Evolutionary conservation across 2,329 filamentous ascomycete genomes (phyloP).

Genomic region (Acarospora socialis): DNA sequence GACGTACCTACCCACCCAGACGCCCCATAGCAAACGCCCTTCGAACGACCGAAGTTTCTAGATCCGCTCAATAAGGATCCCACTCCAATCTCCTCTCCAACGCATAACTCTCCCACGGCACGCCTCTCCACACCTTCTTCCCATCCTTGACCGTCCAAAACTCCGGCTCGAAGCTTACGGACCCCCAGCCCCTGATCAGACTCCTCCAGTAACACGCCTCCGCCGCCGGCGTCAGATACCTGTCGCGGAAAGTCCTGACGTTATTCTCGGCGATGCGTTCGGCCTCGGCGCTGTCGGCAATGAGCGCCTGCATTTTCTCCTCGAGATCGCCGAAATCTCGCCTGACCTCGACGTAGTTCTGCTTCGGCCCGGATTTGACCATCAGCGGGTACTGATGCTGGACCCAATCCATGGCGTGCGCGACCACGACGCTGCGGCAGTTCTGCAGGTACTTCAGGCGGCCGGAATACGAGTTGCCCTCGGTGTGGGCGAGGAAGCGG

Average conservation of each 20-base stretch:
- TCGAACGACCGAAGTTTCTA: constrained; percentile 57
- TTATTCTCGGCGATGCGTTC: constrained; percentile 37
- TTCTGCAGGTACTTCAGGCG: constrained; percentile 40
- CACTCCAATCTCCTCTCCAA: constrained; percentile 16
- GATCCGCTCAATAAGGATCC: constrained; percentile 12
- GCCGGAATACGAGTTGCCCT: constrained; percentile 40
- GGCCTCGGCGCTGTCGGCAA: constrained; percentile 30
- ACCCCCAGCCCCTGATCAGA: constrained; percentile 26
- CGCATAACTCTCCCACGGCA: constrained; percentile 29
- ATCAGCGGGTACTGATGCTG: constrained; percentile 36
- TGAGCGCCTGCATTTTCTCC: constrained; percentile 28
- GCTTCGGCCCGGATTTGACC: constrained; percentile 29
- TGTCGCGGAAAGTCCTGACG: constrained; percentile 34
- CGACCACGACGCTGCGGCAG: constrained; percentile 35
- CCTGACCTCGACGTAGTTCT: constrained; percentile 36
- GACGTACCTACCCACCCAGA: too few relatives aligned
- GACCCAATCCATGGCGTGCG: constrained; percentile 35
- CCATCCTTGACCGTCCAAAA: constrained; percentile 21
- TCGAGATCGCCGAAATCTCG: constrained; percentile 43
- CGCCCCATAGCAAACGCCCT: too few relatives aligned
- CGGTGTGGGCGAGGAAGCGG: constrained; percentile 39
- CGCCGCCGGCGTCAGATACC: constrained; percentile 40
- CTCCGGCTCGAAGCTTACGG: constrained; percentile 28
- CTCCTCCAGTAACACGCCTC: constrained; percentile 43
- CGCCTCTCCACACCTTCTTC: constrained; percentile 20